These are phyloP conservation scores for Parsonsia alboflavescens DNA, from an alignment of 257 asterid species.

Conservation along the genomic window DNA sequence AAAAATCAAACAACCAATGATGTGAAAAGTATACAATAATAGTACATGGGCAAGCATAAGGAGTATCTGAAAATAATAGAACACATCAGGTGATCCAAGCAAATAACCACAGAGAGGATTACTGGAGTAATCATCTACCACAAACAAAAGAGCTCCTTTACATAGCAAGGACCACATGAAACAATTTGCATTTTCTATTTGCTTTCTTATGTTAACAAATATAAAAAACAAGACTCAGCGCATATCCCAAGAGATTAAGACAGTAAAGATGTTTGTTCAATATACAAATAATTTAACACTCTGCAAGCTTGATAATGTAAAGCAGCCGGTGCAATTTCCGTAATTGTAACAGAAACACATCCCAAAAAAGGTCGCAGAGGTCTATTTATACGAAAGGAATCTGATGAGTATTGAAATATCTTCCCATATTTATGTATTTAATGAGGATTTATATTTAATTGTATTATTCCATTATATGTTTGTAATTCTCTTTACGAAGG, in stretches of 20 bases:
- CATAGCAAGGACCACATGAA: background rate
- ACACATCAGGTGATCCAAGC: background rate
- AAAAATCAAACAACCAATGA: background rate
- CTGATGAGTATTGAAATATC: no score
- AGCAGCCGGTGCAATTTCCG: background rate
- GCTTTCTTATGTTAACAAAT: background rate
- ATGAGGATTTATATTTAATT: no score
- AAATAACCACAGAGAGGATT: background rate
- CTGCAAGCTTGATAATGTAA: background rate
- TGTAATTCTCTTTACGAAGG: no score
- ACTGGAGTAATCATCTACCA: background rate
- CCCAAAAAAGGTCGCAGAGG: background rate
- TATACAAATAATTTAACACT: background rate
- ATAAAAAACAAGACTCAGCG: background rate
- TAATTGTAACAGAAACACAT: background rate
- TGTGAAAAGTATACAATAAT: background rate
- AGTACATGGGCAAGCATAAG: background rate
- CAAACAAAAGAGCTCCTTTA: background rate
- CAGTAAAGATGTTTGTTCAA: background rate
- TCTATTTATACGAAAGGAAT: background rate
- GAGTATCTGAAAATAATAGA: background rate
- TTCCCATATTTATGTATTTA: no score
- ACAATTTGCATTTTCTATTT: background rate
- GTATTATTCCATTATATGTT: no score
- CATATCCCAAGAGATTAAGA: background rate